Percentiles rank a stretch among this genome's conserved stretches.
These are phyloP conservation scores for Megacollybia platyphylla DNA, from an alignment of 1,284 basidiomycete species.

Conservation along the genomic window DNA sequence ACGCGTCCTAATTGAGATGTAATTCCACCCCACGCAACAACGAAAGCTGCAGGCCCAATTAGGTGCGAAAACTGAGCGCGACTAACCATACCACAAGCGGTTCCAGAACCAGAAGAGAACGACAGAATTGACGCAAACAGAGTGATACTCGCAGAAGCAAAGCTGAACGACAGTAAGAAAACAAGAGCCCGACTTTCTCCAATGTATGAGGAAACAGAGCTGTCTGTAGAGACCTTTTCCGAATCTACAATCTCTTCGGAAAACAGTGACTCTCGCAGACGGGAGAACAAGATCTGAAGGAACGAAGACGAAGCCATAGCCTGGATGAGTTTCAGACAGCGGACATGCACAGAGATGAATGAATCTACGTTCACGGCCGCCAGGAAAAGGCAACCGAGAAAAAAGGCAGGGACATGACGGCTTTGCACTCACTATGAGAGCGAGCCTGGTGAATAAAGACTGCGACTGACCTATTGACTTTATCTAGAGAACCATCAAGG, in stretches of 20 bases:
- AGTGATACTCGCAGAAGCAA: slow-evolving; percentile 28
- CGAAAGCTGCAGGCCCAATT: slow-evolving; percentile 22
- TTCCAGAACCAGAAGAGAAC: slow-evolving; percentile 15
- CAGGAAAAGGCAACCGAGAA: slow-evolving; percentile 37
- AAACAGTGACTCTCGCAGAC: no score
- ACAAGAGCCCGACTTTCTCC: slow-evolving; percentile 13
- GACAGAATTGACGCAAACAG: slow-evolving; percentile 27
- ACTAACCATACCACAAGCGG: slow-evolving; percentile 24
- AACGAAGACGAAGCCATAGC: no score
- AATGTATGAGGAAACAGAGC: slow-evolving; percentile 1
- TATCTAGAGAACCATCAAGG: no score
- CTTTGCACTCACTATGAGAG: background rate
- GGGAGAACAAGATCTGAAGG: no score
- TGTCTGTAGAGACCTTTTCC: slow-evolving; percentile 2
- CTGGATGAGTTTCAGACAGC: slow-evolving; percentile 5
- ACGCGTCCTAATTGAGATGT: slow-evolving; percentile 28
- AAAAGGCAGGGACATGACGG: slow-evolving; percentile 21
- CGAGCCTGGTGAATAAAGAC: no score
- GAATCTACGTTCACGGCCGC: slow-evolving; percentile 23
- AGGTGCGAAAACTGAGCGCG: background rate
- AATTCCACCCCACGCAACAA: slow-evolving; percentile 35
- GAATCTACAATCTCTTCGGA: background rate
- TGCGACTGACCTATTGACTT: no score
- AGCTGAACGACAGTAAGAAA: slow-evolving; percentile 30
- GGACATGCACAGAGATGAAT: slow-evolving; percentile 11